A percentile compares a stretch with the other conserved stretches of the same genome.
These are phyloP conservation scores for Harringtonia aguacate DNA, from an alignment of 2,329 filamentous ascomycete genomes.

Conservation along the genomic window DNA sequence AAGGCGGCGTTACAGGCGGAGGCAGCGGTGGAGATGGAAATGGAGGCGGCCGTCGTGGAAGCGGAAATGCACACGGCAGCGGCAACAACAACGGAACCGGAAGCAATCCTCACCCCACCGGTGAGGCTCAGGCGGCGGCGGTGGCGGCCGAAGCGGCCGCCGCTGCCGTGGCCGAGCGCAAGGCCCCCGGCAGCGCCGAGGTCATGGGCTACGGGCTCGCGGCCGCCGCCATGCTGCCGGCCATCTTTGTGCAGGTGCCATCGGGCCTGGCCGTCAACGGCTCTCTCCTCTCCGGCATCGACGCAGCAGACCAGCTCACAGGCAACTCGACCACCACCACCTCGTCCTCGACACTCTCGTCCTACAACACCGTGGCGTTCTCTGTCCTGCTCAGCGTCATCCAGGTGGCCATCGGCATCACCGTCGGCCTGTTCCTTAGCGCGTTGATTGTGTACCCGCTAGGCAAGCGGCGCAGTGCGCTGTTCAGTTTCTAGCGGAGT, in stretches of 20 bases:
- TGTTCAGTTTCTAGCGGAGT: conserved; percentile 39
- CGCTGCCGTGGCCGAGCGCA: conserved; percentile 10
- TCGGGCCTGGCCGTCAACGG: conserved; percentile 51
- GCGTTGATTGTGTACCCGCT: conserved; percentile 44
- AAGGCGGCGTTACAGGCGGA: neutral
- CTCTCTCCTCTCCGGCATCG: conserved; percentile 46
- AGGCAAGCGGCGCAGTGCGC: conserved; percentile 45
- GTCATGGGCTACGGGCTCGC: conserved; percentile 63
- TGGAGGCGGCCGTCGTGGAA: neutral
- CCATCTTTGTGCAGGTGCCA: conserved; percentile 66
- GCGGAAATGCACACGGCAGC: neutral
- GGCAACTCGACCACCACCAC: conserved; percentile 25
- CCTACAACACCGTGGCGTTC: conserved; percentile 36
- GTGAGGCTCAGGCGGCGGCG: neutral
- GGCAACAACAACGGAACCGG: neutral
- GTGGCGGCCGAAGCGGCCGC: neutral
- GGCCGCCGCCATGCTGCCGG: conserved; percentile 74
- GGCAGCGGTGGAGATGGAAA: neutral
- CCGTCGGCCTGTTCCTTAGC: conserved; percentile 48
- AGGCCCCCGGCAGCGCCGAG: conserved; percentile 22
- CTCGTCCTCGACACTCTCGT: conserved; percentile 12
- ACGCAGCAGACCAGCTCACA: conserved; percentile 43
- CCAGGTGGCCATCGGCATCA: conserved; percentile 51
- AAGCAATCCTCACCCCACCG: neutral
- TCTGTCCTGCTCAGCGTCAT: conserved; percentile 47